Conservation (phyloP, 805 yeast genomes). For the Kazachstania kunashirensis region DNA sequence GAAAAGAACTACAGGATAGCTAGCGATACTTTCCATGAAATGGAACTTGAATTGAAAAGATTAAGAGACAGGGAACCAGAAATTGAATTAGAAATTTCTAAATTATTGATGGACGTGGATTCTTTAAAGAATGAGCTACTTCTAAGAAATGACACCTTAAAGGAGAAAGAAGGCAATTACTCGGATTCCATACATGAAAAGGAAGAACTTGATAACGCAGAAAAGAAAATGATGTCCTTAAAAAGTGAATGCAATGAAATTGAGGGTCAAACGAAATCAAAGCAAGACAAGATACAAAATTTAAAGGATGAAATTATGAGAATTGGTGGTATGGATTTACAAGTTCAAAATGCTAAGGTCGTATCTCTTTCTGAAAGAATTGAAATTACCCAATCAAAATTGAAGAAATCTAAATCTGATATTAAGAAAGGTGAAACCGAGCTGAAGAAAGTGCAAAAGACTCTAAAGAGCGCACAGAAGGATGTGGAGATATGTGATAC, state of each 20-base stretch:
- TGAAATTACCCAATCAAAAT: conserved; percentile 47
- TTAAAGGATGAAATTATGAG: conserved; percentile 76
- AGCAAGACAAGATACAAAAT: conserved; percentile 43
- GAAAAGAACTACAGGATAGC: conserved; percentile 47
- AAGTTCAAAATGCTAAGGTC: conserved; percentile 72
- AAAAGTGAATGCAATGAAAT: conserved; percentile 37
- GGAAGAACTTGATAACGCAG: conserved; percentile 20
- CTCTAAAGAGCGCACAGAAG: conserved; percentile 35
- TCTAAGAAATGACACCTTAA: conserved; percentile 37
- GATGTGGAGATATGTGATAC: conserved; percentile 38
- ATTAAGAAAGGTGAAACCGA: conserved; percentile 57
- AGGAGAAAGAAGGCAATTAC: conserved; percentile 26
- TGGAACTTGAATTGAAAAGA: conserved; percentile 48
- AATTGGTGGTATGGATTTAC: conserved; percentile 81
- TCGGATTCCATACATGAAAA: conserved; percentile 22
- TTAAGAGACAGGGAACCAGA: conserved; percentile 62
- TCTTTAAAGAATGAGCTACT: conserved; percentile 45
- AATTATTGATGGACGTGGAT: conserved; percentile 53
- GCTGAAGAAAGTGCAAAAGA: conserved; percentile 43
- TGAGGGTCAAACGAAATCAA: conserved; percentile 42
- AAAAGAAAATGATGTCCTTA: conserved; percentile 23
- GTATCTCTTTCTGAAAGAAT: conserved; percentile 61
- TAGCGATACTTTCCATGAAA: conserved; percentile 43
- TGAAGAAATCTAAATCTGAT: conserved; percentile 46
- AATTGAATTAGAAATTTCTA: conserved; percentile 51